Evolutionary conservation across 768 basidiomycete genomes (phyloP), one percentile per base, ranked within the genome.

Genomic region (Favolaschia claudopus): DNA sequence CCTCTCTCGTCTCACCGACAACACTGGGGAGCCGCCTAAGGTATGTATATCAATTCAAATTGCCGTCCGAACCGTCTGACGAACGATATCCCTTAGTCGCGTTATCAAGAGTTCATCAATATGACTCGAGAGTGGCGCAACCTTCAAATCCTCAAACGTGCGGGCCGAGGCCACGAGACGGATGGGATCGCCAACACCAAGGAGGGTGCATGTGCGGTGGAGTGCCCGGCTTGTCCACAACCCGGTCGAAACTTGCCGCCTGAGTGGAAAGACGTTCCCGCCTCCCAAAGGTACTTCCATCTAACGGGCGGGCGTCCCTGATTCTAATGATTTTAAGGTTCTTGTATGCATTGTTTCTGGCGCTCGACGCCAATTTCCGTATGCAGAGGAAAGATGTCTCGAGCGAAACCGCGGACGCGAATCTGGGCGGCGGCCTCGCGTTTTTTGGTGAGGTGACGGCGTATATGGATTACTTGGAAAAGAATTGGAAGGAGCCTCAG

Each of bases 141-240:
- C 39, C 42, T 71, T 1, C 58, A 65, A 20, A 22, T 66, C 22
- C 24, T 66, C 8, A 70, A 69, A 37, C 53, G 51, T 5, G 52
- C 48, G n/a, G 70, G 64, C 1, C 19, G 64, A 3, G 66, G 54
- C 12, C 57, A 70, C 24, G 55, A 68, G 27, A 54, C 66, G 1
- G 39, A n/a, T 5, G 68, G 69, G 1, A 25, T 67, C 17, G 33
- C 20, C 20, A 7, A 8, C 0, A 63, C 67, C 1, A 14, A 29
- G n/a, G 44, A 58, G 3, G 70, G 72, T 1, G 58, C 48, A 3
- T 67, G 63, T 36, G 60, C 56, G 1, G 40, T 70, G 1, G 4
- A 50, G 3, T 72, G 70, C 37, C 67, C 69, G 5, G 70, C 70
- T 0, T 72, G 69, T 31, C 70, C 66, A 1, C 69, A 71, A 4